Base-by-base conservation (phyloP, 2,329 filamentous ascomycete species). In the Claviceps cyperi region DNA sequence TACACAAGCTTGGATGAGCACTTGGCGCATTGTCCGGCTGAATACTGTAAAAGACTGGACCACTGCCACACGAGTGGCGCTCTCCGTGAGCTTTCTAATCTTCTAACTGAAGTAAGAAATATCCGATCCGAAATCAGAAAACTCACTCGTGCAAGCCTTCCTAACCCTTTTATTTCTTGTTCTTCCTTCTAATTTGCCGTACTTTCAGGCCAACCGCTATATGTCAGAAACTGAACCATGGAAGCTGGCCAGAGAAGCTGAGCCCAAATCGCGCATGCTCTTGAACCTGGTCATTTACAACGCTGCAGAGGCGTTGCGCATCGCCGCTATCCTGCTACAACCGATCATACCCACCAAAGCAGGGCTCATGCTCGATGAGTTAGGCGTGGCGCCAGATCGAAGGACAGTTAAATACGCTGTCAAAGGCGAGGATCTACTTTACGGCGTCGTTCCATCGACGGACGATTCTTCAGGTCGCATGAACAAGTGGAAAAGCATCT, bases 331-430 rank as follows among this genome's bases (percentile, higher is more conserved):
- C 57, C 71, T 97, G 45, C 70, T 98, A 43, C 90, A 95, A 64
- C 89, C 92, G 1, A 86, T 90, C 60, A 94, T 98, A 76, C 92
- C 92, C 0, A 73, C 70, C 40, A 94, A 94, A 65, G 77, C 87
- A 45, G 66, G 68, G 11, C 69, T 78, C 56, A 66, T 96, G 35
- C 75, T 98, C 0, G 84, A 95, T 62, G 76, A 83, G 59, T 70
- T 98, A 8, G 83, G 85, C 1, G 89, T 98, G 4, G 67, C 71
- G 3, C 62, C 70, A 8, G 72, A 76, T 9, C 77, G 76, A 48
- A 75, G 91, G 51, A 76, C 70, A 0, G 76, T 88, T 52, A 69
- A 75, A 17, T 76, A 80, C 61, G 83, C 87, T 5, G 62, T 56
- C 24, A 67, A 81, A 28, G 80, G 80, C 1, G 72, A 67, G 8